A percentile compares a stretch with the other conserved stretches of the same genome.
Conservation (phyloP, 495 filamentous ascomycete genomes). For the Thozetella sp. region DNA sequence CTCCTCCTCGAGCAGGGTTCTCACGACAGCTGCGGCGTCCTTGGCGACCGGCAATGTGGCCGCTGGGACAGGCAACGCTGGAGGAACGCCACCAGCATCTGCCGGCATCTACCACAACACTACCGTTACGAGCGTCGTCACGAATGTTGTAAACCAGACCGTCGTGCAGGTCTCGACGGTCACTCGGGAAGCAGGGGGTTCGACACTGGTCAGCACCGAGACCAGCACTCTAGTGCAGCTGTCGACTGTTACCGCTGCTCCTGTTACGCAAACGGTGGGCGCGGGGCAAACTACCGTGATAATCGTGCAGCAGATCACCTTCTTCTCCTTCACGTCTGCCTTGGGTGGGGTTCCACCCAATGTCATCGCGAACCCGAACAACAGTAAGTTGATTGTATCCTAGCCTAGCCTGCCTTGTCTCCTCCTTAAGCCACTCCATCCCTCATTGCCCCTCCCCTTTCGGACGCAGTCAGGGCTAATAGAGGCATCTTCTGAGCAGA, state of each 20-base stretch:
- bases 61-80: too few relatives aligned
- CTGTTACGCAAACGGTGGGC: background rate
- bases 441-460: background rate
- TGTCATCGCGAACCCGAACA: background rate
- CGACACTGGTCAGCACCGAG: background rate
- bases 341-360: background rate
- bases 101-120: background rate
- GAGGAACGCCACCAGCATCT: background rate
- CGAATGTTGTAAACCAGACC: background rate
- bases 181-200: background rate
- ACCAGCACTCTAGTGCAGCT: background rate
- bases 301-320: background rate
- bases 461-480: too few relatives aligned
- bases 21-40: background rate
- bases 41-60: too few relatives aligned
- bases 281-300: background rate
- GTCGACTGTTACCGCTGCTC: background rate
- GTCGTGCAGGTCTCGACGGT: constrained; percentile 1
- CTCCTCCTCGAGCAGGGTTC: background rate
- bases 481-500: too few relatives aligned
- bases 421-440: background rate
- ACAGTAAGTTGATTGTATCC: background rate
- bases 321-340: constrained; percentile 2
- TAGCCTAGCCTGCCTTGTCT: background rate
- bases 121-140: background rate